Evolutionary conservation across 2,329 filamentous ascomycete species (phyloP).

Genomic region (Aspergillus sojae): DNA sequence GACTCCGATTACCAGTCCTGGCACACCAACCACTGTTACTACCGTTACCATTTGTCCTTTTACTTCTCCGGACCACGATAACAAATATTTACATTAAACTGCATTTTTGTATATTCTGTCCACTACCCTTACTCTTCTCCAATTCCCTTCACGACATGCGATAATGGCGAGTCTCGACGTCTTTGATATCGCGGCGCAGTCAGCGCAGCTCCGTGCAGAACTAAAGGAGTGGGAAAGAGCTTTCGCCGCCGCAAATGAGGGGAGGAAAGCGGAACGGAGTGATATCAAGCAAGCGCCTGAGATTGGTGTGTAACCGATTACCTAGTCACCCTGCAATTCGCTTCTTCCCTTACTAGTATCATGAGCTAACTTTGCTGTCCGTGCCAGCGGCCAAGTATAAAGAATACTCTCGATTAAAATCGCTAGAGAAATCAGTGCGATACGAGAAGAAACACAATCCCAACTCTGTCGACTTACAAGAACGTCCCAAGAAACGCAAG

Average conservation of each 20-base stretch:
- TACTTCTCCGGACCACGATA: neutral
- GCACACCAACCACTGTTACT: neutral
- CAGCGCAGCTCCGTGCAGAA: slow-evolving; percentile 42
- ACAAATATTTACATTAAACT: neutral
- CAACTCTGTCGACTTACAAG: slow-evolving; percentile 20
- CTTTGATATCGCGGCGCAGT: slow-evolving; percentile 30
- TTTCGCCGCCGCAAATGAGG: slow-evolving; percentile 46
- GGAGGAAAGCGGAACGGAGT: slow-evolving; percentile 47
- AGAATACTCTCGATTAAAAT: slow-evolving; percentile 47
- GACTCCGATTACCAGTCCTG: neutral
- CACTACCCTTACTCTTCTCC: neutral
- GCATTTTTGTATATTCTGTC: neutral
- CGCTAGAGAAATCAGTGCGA: slow-evolving; percentile 32
- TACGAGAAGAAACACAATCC: slow-evolving; percentile 18
- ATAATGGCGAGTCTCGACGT: slow-evolving; percentile 31
- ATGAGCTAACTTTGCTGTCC: neutral
- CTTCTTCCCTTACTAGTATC: neutral
- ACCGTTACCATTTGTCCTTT: neutral
- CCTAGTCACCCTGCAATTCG: too few species aligned
- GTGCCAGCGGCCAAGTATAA: slow-evolving; percentile 52
- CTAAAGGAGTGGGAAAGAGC: slow-evolving; percentile 53
- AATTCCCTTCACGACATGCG: slow-evolving; percentile 18
- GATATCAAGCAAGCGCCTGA: slow-evolving; percentile 51
- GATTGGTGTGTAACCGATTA: slow-evolving; percentile 40
- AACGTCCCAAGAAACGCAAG: slow-evolving; percentile 36